Conservation (phyloP, 352 stramenopile species). For the Hyaloperonospora arabidopsidis region DNA sequence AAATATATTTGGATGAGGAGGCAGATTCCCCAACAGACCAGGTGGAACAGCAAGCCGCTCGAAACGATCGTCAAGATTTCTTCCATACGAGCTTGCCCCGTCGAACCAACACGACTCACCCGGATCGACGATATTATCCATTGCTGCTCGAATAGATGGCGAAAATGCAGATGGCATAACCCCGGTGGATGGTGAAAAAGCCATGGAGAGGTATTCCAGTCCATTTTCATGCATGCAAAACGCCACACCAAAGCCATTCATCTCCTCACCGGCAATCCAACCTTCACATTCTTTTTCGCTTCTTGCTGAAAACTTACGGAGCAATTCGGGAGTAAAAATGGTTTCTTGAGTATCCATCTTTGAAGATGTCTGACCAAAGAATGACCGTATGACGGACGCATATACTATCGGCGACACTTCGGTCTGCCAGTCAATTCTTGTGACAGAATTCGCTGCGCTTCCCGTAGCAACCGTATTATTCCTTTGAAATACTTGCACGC, state of each 20-base stretch:
- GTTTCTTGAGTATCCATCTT: slow-evolving; percentile 9
- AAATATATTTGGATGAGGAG: slow-evolving; percentile 18
- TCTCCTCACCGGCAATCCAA: slow-evolving; percentile 19
- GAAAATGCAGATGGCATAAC: slow-evolving; percentile 18
- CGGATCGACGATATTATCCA: neutral
- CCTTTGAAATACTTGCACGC: slow-evolving; percentile 24
- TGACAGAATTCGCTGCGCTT: slow-evolving; percentile 17
- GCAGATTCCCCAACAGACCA: slow-evolving; percentile 16
- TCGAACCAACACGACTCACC: slow-evolving; percentile 11
- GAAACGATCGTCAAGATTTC: slow-evolving; percentile 29
- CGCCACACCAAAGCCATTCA: slow-evolving; percentile 46
- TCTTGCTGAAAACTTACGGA: slow-evolving; percentile 32
- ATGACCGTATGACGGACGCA: slow-evolving; percentile 30
- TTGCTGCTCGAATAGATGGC: slow-evolving; percentile 14
- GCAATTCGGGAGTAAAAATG: slow-evolving; percentile 27
- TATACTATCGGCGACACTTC: slow-evolving; percentile 32
- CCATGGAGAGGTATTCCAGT: slow-evolving; percentile 18
- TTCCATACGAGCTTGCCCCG: slow-evolving; percentile 13
- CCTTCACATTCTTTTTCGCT: slow-evolving; percentile 18
- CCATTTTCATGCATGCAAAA: slow-evolving; percentile 41
- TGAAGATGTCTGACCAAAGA: slow-evolving; percentile 19
- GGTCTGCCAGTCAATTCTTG: slow-evolving; percentile 29
- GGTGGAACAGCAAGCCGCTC: slow-evolving; percentile 25
- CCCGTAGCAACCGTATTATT: slow-evolving; percentile 2
- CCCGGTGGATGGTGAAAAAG: slow-evolving; percentile 21